Evolutionary conservation across 163 green algal genomes (phyloP), one percentile per base, ranked within the genome.

Genomic region (Volvox carteri): DNA sequence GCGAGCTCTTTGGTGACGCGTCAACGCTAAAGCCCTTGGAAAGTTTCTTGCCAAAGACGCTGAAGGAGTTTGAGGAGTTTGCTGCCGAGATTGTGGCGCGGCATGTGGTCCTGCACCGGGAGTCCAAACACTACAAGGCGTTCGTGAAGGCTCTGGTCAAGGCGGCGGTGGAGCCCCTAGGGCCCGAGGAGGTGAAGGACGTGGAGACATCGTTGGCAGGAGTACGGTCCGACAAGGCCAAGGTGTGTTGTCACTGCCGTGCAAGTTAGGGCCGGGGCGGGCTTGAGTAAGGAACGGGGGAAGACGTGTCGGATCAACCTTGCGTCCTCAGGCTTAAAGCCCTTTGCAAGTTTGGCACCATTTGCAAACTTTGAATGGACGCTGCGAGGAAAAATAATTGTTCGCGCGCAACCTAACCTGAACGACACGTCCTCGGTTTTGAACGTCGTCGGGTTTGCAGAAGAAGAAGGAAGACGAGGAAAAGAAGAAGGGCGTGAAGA

Each of bases 21-120:
- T 65, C 60, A 28, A 37, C 60, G 16, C 42, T 56, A 4, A 90
- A 41, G 88, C 90, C 75, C 23, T 54, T 98, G 77, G 95, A 97
- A 1, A 78, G 54, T 81, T 95, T 97, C 86, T 84, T 96, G 39
- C 96, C 95, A 21, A 98, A 98, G 85, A 90, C 78, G 5, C 72
- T 93, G 0, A 97, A 97, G 91, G 96, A 98, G 39, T 97, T 97
- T 92, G 96, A 98, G 60, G 87, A 93, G 6, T 92, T 87, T 74
- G 84, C 85, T 0, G 21, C 74, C 0, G 73, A 84, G 56, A 30
- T 92, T 35, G 74, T 80, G 46, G 14, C n/a, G 16, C 67, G 86
- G 62, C 94, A 95, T 70, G 80, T 97, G 74, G 16, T 91, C n/a
- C 81, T 85, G n/a, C 93, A 97, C 68, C 75, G 78, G 4, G 87